Evolutionary conservation across 1,284 basidiomycete species (phyloP).

Genomic region (Boletus calvinii): DNA sequence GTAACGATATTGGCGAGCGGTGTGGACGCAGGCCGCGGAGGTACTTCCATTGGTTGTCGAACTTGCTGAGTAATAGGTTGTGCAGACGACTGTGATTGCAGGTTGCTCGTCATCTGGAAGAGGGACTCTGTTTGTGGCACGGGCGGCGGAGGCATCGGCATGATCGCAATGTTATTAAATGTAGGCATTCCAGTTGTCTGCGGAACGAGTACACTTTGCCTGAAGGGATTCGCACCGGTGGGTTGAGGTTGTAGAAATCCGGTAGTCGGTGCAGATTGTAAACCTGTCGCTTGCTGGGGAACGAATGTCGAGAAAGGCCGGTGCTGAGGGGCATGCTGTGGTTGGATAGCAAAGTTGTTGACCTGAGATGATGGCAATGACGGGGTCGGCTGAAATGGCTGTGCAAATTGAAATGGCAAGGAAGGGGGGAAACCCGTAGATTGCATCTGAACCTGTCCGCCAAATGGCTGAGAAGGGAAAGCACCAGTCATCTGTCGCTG

Average conservation of each 20-base stretch:
- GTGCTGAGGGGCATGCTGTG: slow-evolving; percentile 42
- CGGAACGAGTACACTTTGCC: slow-evolving; percentile 45
- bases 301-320: slow-evolving; percentile 54
- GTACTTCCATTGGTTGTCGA: slow-evolving; percentile 29
- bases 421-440: slow-evolving; percentile 57
- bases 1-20: slow-evolving; percentile 48
- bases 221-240: slow-evolving; percentile 34
- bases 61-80: slow-evolving; percentile 5
- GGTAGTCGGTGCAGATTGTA: slow-evolving; percentile 12
- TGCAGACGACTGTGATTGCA: slow-evolving; percentile 11
- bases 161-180: slow-evolving; percentile 57
- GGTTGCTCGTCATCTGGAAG: slow-evolving; percentile 14
- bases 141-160: slow-evolving; percentile 11
- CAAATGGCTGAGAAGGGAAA: slow-evolving; percentile 39
- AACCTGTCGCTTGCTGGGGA: slow-evolving; percentile 42
- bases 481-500: slow-evolving; percentile 54
- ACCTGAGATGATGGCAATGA: slow-evolving; percentile 28
- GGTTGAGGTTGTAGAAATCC: slow-evolving; percentile 50
- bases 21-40: slow-evolving; percentile 66
- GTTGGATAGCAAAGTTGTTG: slow-evolving; percentile 46
- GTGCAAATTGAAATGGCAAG: slow-evolving; percentile 40
- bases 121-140: slow-evolving; percentile 10
- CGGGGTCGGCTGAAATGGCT: slow-evolving; percentile 20
- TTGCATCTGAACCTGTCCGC: slow-evolving; percentile 48
- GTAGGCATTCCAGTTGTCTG: slow-evolving; percentile 76